Evolutionary conservation across 805 yeast species (phyloP), one percentile per base, ranked within the genome.

Genomic region (Candida stauntonica): DNA sequence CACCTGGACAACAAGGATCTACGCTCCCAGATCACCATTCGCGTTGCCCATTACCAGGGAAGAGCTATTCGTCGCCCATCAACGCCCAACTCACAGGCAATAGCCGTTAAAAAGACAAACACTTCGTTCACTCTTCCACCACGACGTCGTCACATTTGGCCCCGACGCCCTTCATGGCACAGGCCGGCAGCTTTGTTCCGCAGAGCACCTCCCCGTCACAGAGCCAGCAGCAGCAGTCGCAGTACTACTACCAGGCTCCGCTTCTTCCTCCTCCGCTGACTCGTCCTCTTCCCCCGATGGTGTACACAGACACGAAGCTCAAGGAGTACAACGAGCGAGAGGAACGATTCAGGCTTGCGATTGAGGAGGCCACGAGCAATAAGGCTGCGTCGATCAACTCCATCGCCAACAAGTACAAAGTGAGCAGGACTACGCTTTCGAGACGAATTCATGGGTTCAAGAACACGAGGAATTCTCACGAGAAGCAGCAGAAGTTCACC

Each of bases 271-370:
- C 26, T 16, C 41, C 45, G 13, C 29, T 40, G 18, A 41, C 38
- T 7, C 42, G 35, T n/a, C 45, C 42, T 20, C 31, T 41, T 14
- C 45, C 39, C 21, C 46, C 37, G 13, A 29, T 30, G 29, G 41
- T 53, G 50, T 53, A 45, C 44, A 50, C 47, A 13, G 59, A 55
- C 41, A 43, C 47, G 31, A 55, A 55, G 39, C 44, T 55, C n/a
- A 53, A 55, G 33, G 55, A 53, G 35, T 55, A 55, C 39, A 55
- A 55, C 41, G 58, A 53, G 33, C 48, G 59, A 23, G 59, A 55
- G 32, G 57, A 50, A 30, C 41, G 58, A 9, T 55, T 55, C 42
- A 40, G 55, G 28, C 43, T 50, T 7, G 59, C 59, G 6, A 52
- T 55, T 24, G 52, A 47, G 18, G 59, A 55, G 39, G 57, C 57